phyloP scores from a whole-genome alignment of 2,329 filamentous ascomycete genomes.

The Paraphoma chrysanthemicola region DNA sequence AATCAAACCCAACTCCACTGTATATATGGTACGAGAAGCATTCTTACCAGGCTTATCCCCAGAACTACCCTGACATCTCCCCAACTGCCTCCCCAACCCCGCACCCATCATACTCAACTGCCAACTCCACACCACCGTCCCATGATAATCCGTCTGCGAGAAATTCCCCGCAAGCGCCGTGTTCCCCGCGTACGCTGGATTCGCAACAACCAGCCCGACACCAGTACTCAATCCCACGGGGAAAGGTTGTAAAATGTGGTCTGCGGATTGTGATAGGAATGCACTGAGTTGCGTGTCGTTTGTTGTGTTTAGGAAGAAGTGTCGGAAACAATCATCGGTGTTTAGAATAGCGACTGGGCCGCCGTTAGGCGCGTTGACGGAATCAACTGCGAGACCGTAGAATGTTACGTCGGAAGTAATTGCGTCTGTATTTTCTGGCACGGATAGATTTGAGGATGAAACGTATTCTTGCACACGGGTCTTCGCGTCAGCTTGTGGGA shows the following conservation, averaged over 20 bases:
- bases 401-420: constrained; percentile 58
- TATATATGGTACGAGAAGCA: no score
- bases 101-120: constrained; percentile 70
- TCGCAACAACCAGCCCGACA: constrained; percentile 66
- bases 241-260: constrained; percentile 64
- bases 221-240: constrained; percentile 65
- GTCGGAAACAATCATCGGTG: constrained; percentile 69
- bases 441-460: constrained; percentile 50
- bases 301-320: constrained; percentile 67
- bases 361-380: constrained; percentile 44
- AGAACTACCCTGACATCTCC: constrained; percentile 52
- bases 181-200: constrained; percentile 63
- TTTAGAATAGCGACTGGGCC: constrained; percentile 65
- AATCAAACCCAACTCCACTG: no score
- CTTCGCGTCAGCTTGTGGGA: constrained; percentile 55
- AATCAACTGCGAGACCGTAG: constrained; percentile 64
- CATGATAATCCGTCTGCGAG: constrained; percentile 66
- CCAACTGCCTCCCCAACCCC: constrained; percentile 65
- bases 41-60: constrained; percentile 15
- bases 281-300: constrained; percentile 63
- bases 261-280: constrained; percentile 65
- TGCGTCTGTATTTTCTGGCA: constrained; percentile 52
- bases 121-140: constrained; percentile 71
- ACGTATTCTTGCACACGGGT: constrained; percentile 59
- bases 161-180: constrained; percentile 56